Evolutionary conservation across 202 grass and related monocot genomes (phyloP), one percentile per base, ranked within the genome.

Genomic region (Carex arenaria): DNA sequence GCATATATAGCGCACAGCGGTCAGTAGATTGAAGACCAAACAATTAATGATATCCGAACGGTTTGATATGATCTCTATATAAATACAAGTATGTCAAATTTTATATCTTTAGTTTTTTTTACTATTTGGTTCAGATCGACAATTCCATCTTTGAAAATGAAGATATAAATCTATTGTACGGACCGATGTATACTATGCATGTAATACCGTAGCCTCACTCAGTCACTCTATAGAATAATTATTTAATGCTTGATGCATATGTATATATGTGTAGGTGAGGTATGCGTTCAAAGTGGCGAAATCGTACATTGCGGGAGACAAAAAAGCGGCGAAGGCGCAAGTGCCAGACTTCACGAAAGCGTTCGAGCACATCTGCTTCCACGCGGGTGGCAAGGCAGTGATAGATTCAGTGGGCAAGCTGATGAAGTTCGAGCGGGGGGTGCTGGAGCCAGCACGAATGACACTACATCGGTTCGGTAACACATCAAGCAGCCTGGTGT

Each of bases 321-420:
- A 69, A 1, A 88, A 91, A 79, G 66, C 63, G 2, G 81, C 82
- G 22, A 85, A 74, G 64, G 83, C 80, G 11, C 52, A 80, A 28
- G 90, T 91, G 82, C 95, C 92, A 8, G 86, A 94, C 75, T 98
- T 98, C 90, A 91, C 84, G 70, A 69, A 62, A 5, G 95, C 90
- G 19, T 97, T 97, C 86, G 90, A 94, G 86, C 95, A 97, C 85
- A 91, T 97, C 69, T 97, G 95, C 92, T 87, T 98, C 81, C 92
- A 98, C 78, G 87, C 92, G 0, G 92, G 95, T 15, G 92, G 95
- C 31, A 94, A 94, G 85, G 94, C 94, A 61, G 92, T 97, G 84
- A 94, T 97, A 80, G 89, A 93, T 72, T 53, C 87, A 26, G 88
- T 97, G 68, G 87, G 73, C 57, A 84, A 89, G 87, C 87, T 92